Evolutionary conservation across 1,284 basidiomycete species (phyloP).

Genomic region (Testicularia cyperi): DNA sequence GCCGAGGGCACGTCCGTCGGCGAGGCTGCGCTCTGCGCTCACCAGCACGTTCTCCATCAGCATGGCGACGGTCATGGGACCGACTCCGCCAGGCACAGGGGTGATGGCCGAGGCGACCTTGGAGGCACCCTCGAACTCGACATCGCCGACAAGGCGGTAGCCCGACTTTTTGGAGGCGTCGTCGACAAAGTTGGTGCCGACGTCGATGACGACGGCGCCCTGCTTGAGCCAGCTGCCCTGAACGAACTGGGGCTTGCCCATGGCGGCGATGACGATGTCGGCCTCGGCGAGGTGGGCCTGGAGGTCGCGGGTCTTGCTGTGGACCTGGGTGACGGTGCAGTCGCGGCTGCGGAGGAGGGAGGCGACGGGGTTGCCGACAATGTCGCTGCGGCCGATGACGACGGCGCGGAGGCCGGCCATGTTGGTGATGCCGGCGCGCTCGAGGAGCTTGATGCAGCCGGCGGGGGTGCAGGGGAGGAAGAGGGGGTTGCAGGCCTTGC

Average conservation of each 20-base stretch:
- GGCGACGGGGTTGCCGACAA: conserved; percentile 92
- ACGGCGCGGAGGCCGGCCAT: conserved; percentile 71
- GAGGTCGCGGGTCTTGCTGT: conserved; percentile 82
- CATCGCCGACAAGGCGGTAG: conserved; percentile 93
- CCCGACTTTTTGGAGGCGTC: conserved; percentile 85
- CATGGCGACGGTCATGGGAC: conserved; percentile 98
- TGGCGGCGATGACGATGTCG: conserved; percentile 90
- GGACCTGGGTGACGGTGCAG: conserved; percentile 97
- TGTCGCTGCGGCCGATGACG: conserved; percentile 94
- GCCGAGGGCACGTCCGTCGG: conserved; percentile 69
- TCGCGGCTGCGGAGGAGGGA: conserved; percentile 85
- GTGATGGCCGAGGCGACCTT: conserved; percentile 85
- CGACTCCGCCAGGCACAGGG: conserved; percentile 90
- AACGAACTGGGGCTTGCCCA: conserved; percentile 86
- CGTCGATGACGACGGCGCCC: conserved; percentile 70
- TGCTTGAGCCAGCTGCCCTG: conserved; percentile 94
- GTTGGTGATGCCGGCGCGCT: conserved; percentile 72
- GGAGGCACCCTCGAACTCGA: conserved; percentile 78
- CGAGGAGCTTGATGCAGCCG: conserved; percentile 85
- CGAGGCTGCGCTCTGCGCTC: conserved; percentile 75
- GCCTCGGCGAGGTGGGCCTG: conserved; percentile 73
- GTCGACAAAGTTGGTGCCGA: conserved; percentile 94
- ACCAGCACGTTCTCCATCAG: conserved; percentile 93
- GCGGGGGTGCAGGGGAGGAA: conserved; percentile 96
- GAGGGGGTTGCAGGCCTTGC: conserved; percentile 83